Evolutionary conservation across 352 stramenopile species (phyloP).

Genomic region (Phytophthora citrophthora): DNA sequence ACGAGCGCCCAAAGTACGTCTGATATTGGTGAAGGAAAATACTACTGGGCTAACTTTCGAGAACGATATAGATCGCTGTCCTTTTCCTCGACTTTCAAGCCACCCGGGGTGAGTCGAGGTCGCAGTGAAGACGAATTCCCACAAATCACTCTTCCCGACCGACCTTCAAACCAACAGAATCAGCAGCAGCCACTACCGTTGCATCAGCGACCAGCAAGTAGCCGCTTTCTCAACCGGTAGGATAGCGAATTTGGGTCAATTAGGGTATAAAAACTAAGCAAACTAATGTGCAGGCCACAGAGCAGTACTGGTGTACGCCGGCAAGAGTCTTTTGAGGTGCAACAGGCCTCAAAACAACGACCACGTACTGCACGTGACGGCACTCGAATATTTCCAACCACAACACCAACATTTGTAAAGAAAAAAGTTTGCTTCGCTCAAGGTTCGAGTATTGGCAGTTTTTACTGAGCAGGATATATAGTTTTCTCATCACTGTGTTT

Average conservation of each 20-base stretch:
- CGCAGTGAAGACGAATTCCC: constrained; percentile 11
- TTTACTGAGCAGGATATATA: no score
- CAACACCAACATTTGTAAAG: constrained; percentile 11
- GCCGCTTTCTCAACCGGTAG: constrained; percentile 27
- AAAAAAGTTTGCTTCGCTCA: constrained; percentile 25
- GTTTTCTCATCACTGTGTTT: no score
- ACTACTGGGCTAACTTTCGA: background rate
- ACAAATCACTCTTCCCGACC: background rate
- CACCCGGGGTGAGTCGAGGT: constrained; percentile 4
- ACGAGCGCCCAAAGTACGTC: constrained; percentile 42
- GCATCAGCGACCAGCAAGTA: constrained; percentile 30
- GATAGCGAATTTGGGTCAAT: background rate
- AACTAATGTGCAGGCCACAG: constrained; percentile 40
- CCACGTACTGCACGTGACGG: constrained; percentile 61
- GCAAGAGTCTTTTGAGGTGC: constrained; percentile 10
- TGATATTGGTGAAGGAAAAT: background rate
- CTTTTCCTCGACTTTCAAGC: constrained; percentile 35
- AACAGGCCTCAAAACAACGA: constrained; percentile 39
- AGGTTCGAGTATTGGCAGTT: constrained; percentile 4
- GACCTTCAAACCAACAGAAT: constrained; percentile 8
- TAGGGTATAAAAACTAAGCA: background rate
- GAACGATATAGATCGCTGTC: constrained; percentile 26
- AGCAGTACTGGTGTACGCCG: constrained; percentile 56
- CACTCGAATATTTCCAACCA: constrained; percentile 17
- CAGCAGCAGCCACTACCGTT: constrained; percentile 10